These are phyloP conservation scores for Aspergillus nanangensis DNA, from an alignment of 495 filamentous ascomycete species.

Conservation along the genomic window DNA sequence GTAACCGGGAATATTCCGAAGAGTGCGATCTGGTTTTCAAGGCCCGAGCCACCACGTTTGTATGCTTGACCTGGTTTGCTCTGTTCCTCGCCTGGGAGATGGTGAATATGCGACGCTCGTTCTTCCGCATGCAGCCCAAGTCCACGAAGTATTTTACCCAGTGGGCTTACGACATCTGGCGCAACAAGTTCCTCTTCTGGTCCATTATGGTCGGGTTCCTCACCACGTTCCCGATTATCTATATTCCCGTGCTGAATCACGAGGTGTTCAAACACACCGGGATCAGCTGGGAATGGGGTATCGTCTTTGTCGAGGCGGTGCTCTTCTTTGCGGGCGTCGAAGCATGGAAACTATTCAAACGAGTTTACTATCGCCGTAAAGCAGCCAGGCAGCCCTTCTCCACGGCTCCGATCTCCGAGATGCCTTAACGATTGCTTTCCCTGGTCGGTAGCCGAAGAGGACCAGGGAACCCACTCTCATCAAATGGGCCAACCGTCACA, in stretches of 20 bases:
- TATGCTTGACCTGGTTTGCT: conserved; percentile 60
- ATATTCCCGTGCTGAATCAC: conserved; percentile 61
- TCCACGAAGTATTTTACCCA: conserved; percentile 44
- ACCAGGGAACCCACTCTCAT: conserved; percentile 5
- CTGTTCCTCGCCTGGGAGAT: conserved; percentile 66
- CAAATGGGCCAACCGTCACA: background rate
- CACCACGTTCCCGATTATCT: conserved; percentile 62
- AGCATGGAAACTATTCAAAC: conserved; percentile 58
- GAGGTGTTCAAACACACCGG: conserved; percentile 61
- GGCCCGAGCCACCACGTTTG: conserved; percentile 60
- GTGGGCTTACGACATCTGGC: conserved; percentile 56
- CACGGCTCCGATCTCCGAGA: background rate
- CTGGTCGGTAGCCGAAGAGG: conserved; percentile 4
- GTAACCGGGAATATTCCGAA: conserved; percentile 54
- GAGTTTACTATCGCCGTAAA: conserved; percentile 34
- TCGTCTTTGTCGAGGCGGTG: conserved; percentile 47
- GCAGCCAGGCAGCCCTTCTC: conserved; percentile 3
- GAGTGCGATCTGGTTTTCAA: conserved; percentile 46
- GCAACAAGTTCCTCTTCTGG: conserved; percentile 67
- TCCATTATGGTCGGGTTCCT: conserved; percentile 58
- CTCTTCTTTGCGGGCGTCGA: conserved; percentile 61
- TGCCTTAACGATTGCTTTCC: conserved; percentile 22
- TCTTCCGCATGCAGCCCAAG: conserved; percentile 58
- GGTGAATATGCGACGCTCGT: conserved; percentile 55
- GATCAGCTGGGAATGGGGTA: conserved; percentile 65